Base-by-base conservation (phyloP, 2,329 filamentous ascomycete species). In the Orbilia ellipsospora region DNA sequence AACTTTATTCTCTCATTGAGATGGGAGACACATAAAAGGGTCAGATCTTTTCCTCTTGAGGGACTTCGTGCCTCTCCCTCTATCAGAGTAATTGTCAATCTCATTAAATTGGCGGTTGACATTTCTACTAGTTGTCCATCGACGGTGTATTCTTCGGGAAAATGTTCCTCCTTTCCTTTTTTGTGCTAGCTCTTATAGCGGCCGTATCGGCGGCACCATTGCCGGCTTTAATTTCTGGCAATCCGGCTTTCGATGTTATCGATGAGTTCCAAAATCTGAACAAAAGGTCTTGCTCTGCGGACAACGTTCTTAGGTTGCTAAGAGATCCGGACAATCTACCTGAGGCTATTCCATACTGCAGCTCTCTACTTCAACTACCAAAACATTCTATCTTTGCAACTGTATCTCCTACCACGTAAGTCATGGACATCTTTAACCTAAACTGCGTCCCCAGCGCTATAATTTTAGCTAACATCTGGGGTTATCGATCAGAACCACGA, bases 311-410 rank as follows among this genome's bases (percentile, higher is more conserved):
- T 1, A 56, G 67, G 36, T 15, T 72, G 16, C 15, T 72, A 4
- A 40, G 67, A 10, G 56, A 48, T 0, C 66, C 66, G 4, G 20
- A n/a, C 12, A 72, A 72, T 36, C 20, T 72, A 1, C 51, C 50
- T 2, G 48, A 72, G 12, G 59, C 67, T 4, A 10, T 70, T 15
- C 66, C 66, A 15, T 70, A 42, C 31, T 70, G 66, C n/a, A 70
- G 66, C 20, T 50, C 31, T n/a, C n/a, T 57, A 3, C 57, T 72
- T 31, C 42, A 28, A 3, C 16, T 36, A 4, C 50, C 67, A 10
- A 40, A 8, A 5, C 10, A n/a, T n/a, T 42, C 42, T 16, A n/a
- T 57, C 20, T 63, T 56, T 26, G 44, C 67, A 6, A 72, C 67
- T 8, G n/a, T 72, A 1, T 50, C 15, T 13, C 59, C 59, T 4